These are phyloP conservation scores for Pezicula radicicola DNA, from an alignment of 2,329 filamentous ascomycete genomes.

Conservation along the genomic window DNA sequence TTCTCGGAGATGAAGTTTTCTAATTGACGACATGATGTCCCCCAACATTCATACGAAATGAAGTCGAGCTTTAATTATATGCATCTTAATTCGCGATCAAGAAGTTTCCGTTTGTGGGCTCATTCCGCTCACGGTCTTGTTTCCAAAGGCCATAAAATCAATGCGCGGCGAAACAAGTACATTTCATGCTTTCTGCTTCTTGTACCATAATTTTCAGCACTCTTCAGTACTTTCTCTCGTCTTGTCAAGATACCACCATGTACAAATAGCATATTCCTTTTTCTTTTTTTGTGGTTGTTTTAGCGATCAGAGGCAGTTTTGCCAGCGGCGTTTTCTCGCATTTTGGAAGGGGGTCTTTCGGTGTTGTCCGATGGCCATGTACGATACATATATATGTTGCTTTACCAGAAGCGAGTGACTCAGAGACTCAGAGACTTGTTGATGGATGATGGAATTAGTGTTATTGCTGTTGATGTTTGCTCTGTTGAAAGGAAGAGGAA, in stretches of 20 bases:
- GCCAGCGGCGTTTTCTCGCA: neutral
- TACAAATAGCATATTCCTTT: slow-evolving; percentile 13
- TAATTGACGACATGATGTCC: neutral
- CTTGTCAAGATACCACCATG: slow-evolving; percentile 22
- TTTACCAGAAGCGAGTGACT: neutral
- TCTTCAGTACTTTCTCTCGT: slow-evolving; percentile 9
- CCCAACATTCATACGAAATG: neutral
- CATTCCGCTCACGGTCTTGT: neutral
- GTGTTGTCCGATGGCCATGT: neutral
- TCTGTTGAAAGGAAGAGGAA: neutral
- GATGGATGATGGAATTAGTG: neutral
- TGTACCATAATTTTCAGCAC: slow-evolving; percentile 17
- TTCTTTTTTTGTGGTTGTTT: slow-evolving; percentile 2
- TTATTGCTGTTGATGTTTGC: neutral
- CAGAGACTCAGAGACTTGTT: neutral
- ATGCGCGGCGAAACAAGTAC: neutral
- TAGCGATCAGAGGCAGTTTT: slow-evolving; percentile 7
- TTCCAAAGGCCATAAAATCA: neutral
- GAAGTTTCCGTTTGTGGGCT: neutral
- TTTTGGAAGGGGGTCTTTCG: neutral
- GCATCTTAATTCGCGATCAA: neutral
- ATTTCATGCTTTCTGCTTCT: slow-evolving; percentile 9
- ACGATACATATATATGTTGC: neutral
- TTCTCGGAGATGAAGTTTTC: slow-evolving; percentile 5
- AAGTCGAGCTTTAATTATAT: neutral